Percentiles rank a stretch among this genome's conserved stretches.
Evolutionary conservation across 306 rosid genomes (phyloP).

Genomic region (Sechiopsis laciniata): DNA sequence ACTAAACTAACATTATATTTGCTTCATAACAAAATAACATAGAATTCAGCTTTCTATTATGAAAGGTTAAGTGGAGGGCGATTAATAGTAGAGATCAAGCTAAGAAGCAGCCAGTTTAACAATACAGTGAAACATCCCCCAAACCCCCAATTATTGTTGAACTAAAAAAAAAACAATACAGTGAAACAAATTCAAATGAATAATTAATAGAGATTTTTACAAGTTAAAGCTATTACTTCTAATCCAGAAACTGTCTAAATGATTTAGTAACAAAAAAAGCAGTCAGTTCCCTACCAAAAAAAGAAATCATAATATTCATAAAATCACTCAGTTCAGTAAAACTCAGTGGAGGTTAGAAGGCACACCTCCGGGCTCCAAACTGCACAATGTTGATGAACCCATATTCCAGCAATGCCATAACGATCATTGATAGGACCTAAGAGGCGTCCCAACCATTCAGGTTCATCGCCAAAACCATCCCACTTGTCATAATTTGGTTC

Average conservation of each 20-base stretch:
- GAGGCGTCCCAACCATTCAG: conserved; percentile 94
- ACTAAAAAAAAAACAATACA: not conserved
- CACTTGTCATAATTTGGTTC: conserved; percentile 75
- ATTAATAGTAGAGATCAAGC: not conserved
- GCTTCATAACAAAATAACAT: not conserved
- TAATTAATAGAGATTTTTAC: not conserved
- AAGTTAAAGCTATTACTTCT: not conserved
- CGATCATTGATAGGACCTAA: conserved; percentile 92
- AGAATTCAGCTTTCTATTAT: not conserved
- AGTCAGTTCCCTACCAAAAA: not conserved
- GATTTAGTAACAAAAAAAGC: conserved; percentile 6
- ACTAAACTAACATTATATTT: not conserved
- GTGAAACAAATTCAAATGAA: not conserved
- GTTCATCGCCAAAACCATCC: conserved; percentile 94
- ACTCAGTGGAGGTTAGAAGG: conserved; percentile 27
- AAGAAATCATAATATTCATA: not conserved
- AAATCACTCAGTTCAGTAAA: not conserved
- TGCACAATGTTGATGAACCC: conserved; percentile 99
- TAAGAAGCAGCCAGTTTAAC: too few relatives aligned
- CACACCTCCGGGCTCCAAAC: conserved; percentile 99
- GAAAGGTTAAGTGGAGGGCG: not conserved
- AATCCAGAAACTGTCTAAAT: not conserved
- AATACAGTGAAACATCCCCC: too few relatives aligned
- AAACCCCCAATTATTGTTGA: too few relatives aligned
- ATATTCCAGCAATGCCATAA: conserved; percentile 84